Conservation (phyloP, 2,329 filamentous ascomycete species). For the Seiridium cupressi region DNA sequence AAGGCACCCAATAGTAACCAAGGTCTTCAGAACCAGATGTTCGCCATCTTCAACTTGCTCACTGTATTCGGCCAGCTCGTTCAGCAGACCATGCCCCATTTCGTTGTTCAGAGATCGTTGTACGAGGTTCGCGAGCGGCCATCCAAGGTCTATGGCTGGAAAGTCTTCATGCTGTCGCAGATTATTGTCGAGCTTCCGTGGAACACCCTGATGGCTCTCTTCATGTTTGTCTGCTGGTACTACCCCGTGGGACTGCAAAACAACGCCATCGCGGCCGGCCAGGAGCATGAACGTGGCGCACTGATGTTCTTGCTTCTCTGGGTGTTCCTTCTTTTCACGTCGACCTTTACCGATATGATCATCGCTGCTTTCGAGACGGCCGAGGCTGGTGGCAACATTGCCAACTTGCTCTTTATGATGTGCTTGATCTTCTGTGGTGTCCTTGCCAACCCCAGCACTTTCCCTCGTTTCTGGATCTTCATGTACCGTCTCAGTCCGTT, state of each 20-base stretch:
- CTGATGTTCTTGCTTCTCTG: slow-evolving; percentile 76
- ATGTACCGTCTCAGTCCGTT: slow-evolving; percentile 72
- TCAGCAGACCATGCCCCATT: slow-evolving; percentile 78
- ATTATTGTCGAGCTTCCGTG: slow-evolving; percentile 82
- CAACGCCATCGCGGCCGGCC: slow-evolving; percentile 60
- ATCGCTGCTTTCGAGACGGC: slow-evolving; percentile 72
- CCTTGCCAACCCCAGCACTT: slow-evolving; percentile 53
- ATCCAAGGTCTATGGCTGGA: slow-evolving; percentile 79
- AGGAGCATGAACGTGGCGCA: slow-evolving; percentile 64
- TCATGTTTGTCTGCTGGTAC: slow-evolving; percentile 79
- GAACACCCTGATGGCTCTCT: slow-evolving; percentile 70
- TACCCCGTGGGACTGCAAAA: slow-evolving; percentile 75
- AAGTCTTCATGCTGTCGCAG: slow-evolving; percentile 76
- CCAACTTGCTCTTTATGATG: slow-evolving; percentile 69
- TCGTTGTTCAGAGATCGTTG: slow-evolving; percentile 72
- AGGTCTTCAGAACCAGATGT: slow-evolving; percentile 79
- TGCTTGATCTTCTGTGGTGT: slow-evolving; percentile 73
- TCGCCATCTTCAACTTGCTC: slow-evolving; percentile 75
- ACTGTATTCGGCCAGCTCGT: slow-evolving; percentile 76
- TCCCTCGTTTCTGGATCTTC: slow-evolving; percentile 73
- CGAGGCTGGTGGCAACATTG: slow-evolving; percentile 71
- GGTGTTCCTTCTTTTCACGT: slow-evolving; percentile 73
- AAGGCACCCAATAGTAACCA: slow-evolving; percentile 67
- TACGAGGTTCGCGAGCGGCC: slow-evolving; percentile 82
- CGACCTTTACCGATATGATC: slow-evolving; percentile 73